A percentile compares a stretch with the other conserved stretches of the same genome.
Evolutionary conservation across 352 stramenopile genomes (phyloP).

Genomic region (Pythium biforme): DNA sequence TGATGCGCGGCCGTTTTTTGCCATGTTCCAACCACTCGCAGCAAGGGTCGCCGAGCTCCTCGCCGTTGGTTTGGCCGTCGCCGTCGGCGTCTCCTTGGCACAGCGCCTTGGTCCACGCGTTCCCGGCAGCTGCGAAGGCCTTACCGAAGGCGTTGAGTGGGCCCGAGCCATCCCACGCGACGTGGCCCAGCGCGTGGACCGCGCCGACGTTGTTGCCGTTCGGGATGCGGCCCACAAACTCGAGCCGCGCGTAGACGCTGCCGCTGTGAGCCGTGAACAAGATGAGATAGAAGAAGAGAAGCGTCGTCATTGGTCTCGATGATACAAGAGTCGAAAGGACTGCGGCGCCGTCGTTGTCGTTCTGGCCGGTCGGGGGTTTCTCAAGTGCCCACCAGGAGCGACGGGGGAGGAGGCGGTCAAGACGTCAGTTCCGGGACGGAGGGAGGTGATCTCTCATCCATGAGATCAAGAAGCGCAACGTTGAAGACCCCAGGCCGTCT

Average conservation of each 20-base stretch:
- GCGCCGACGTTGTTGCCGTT: conserved; percentile 22
- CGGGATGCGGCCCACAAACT: conserved; percentile 20
- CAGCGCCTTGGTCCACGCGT: conserved; percentile 47
- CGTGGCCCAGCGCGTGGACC: conserved; percentile 50
- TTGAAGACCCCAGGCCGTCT: not conserved
- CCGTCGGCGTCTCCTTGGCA: conserved; percentile 73
- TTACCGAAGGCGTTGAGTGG: conserved; percentile 65
- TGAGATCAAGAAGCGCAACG: not conserved
- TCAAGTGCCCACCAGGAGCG: too few species aligned
- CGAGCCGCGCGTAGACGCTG: conserved; percentile 3
- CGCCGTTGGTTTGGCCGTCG: conserved; percentile 82
- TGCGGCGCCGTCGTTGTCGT: too few species aligned
- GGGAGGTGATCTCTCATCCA: not conserved
- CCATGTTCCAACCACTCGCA: conserved; percentile 56
- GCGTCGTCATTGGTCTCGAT: too few species aligned
- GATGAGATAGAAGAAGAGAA: not conserved
- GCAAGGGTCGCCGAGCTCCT: conserved; percentile 84
- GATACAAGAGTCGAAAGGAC: not conserved
- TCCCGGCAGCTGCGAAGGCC: conserved; percentile 48
- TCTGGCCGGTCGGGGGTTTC: not conserved
- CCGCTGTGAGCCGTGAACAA: not conserved
- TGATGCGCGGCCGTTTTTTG: conserved; percentile 4
- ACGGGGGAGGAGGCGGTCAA: too few species aligned
- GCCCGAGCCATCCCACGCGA: conserved; percentile 36
- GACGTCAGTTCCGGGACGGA: too few species aligned